A percentile compares a stretch with the other conserved stretches of the same genome.
These are phyloP conservation scores for Aspergillus sp. DNA, from an alignment of 2,329 filamentous ascomycete species.

Conservation along the genomic window DNA sequence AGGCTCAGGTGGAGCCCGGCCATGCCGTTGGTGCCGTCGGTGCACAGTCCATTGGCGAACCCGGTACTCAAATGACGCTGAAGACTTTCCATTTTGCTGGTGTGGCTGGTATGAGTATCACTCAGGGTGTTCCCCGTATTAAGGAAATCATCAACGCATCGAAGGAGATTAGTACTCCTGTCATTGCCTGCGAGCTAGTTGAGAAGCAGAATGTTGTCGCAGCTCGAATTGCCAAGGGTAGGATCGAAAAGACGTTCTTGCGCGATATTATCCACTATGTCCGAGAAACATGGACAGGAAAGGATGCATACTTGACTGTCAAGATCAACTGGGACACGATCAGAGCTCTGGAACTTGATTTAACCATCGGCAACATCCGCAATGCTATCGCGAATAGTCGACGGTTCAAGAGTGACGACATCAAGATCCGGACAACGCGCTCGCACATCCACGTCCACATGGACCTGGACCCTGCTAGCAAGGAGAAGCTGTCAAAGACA, in stretches of 20 bases:
- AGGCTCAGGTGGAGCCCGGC: constrained; percentile 88
- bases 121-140: constrained; percentile 98
- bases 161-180: constrained; percentile 88
- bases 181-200: constrained; percentile 84
- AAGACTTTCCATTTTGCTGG: constrained; percentile 99
- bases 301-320: constrained; percentile 76
- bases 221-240: constrained; percentile 87
- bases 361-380: constrained; percentile 74
- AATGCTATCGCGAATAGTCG: constrained; percentile 77
- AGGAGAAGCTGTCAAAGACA: constrained; percentile 44
- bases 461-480: constrained; percentile 47
- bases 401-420: constrained; percentile 71
- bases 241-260: constrained; percentile 93
- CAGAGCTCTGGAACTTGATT: constrained; percentile 78
- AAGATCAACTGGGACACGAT: constrained; percentile 81
- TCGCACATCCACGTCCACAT: constrained; percentile 75
- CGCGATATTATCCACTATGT: constrained; percentile 79
- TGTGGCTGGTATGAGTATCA: constrained; percentile 99
- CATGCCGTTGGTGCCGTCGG: constrained; percentile 96
- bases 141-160: constrained; percentile 99
- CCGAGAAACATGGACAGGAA: constrained; percentile 85
- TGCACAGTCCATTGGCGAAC: constrained; percentile 97
- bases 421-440: constrained; percentile 58
- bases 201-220: constrained; percentile 75
- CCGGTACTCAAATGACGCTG: constrained; percentile 97